Evolutionary conservation across 1,284 basidiomycete species (phyloP).

Genomic region (Apiotrichum mycotoxinovorans): DNA sequence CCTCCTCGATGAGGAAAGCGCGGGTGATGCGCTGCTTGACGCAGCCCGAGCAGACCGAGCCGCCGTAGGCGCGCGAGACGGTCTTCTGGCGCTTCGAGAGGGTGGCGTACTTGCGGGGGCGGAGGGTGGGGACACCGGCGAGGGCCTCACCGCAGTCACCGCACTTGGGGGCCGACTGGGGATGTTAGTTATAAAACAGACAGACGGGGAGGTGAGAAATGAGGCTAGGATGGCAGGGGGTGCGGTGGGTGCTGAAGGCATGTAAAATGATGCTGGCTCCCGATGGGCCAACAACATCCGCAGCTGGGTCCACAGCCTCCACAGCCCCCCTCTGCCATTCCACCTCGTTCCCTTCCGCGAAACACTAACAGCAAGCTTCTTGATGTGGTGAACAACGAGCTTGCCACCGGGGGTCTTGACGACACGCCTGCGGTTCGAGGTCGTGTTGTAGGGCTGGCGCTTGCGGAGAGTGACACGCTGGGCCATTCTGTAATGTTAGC

Average conservation of each 20-base stretch:
- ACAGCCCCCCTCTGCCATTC: not conserved
- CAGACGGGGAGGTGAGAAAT: too few relatives aligned
- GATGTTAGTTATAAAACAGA: slow-evolving; percentile 4
- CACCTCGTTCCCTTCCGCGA: not conserved
- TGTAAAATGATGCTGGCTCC: too few relatives aligned
- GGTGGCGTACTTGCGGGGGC: slow-evolving; percentile 85
- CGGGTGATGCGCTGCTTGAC: slow-evolving; percentile 93
- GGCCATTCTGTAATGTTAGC: slow-evolving; percentile 64
- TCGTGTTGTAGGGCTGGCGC: slow-evolving; percentile 98
- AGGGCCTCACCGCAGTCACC: slow-evolving; percentile 92
- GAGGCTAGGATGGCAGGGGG: not conserved
- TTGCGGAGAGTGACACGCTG: slow-evolving; percentile 99
- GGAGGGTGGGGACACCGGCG: slow-evolving; percentile 87
- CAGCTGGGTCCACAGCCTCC: too few relatives aligned
- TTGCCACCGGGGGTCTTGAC: slow-evolving; percentile 81
- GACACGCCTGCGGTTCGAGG: slow-evolving; percentile 89
- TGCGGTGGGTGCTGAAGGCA: too few relatives aligned
- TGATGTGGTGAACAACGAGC: slow-evolving; percentile 53
- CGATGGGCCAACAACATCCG: too few relatives aligned
- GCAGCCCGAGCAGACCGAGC: slow-evolving; percentile 88
- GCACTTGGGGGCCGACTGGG: slow-evolving; percentile 75
- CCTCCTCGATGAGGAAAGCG: slow-evolving; percentile 98
- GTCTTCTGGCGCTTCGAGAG: slow-evolving; percentile 95
- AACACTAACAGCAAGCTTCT: slow-evolving; percentile 51
- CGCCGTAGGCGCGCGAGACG: slow-evolving; percentile 89